Percentiles rank a stretch among this genome's conserved stretches.
Evolutionary conservation across 2,329 filamentous ascomycete genomes (phyloP).

Genomic region (Nemania sp.): DNA sequence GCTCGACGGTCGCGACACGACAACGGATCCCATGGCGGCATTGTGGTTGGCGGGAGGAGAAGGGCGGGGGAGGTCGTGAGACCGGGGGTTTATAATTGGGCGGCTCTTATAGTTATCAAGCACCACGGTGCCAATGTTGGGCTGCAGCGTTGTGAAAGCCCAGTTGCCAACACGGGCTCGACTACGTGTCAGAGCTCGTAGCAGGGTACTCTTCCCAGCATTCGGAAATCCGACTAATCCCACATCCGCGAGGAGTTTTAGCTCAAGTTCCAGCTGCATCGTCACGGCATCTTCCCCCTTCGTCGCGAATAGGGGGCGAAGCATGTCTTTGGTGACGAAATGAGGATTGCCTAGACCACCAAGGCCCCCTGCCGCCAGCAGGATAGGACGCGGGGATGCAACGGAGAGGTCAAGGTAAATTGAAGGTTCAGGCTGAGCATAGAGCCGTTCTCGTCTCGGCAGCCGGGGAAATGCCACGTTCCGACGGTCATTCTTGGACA

Average conservation of each 20-base stretch:
- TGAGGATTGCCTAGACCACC: slow-evolving; percentile 93
- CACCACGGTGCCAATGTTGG: slow-evolving; percentile 94
- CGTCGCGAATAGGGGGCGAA: slow-evolving; percentile 84
- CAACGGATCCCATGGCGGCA: slow-evolving; percentile 36
- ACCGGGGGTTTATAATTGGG: slow-evolving; percentile 51
- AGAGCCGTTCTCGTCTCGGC: slow-evolving; percentile 55
- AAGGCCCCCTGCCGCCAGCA: slow-evolving; percentile 84
- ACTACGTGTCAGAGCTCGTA: slow-evolving; percentile 85
- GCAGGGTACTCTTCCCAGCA: slow-evolving; percentile 90
- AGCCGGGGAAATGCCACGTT: slow-evolving; percentile 54
- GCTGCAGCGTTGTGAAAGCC: slow-evolving; percentile 95
- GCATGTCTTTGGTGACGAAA: slow-evolving; percentile 76
- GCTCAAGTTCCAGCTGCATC: slow-evolving; percentile 81
- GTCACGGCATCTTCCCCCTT: slow-evolving; percentile 79
- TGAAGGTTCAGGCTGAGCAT: slow-evolving; percentile 71
- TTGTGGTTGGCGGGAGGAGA: slow-evolving; percentile 46
- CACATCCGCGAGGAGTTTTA: slow-evolving; percentile 94
- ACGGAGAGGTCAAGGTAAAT: slow-evolving; percentile 73
- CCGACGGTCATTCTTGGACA: slow-evolving; percentile 69
- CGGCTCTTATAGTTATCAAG: slow-evolving; percentile 84
- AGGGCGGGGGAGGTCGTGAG: slow-evolving; percentile 30
- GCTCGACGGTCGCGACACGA: slow-evolving; percentile 32
- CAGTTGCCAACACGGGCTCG: slow-evolving; percentile 88
- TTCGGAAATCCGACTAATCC: slow-evolving; percentile 94
- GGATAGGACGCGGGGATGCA: slow-evolving; percentile 79